These are phyloP conservation scores for Ogataea pini DNA, from an alignment of 805 yeast genomes.

Conservation along the genomic window DNA sequence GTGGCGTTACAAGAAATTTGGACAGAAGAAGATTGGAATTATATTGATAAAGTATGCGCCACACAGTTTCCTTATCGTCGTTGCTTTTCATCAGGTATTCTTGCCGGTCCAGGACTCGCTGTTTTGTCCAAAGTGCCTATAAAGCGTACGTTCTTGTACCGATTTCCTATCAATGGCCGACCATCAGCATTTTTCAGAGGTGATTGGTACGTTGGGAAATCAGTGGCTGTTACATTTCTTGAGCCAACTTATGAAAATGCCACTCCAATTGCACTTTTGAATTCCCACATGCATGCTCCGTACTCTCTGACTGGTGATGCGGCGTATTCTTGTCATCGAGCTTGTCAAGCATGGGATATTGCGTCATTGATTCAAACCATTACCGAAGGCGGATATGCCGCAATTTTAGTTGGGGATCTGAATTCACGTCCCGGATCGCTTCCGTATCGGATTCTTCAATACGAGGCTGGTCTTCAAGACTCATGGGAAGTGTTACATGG, in stretches of 20 bases:
- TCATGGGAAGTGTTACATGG: conserved; percentile 79
- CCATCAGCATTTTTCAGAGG: conserved; percentile 94
- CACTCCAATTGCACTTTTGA: conserved; percentile 72
- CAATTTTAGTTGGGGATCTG: conserved; percentile 88
- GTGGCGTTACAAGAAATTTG: conserved; percentile 95
- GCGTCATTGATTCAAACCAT: conserved; percentile 63
- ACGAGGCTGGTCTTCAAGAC: conserved; percentile 69
- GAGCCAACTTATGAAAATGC: conserved; percentile 48
- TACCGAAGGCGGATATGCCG: conserved; percentile 75
- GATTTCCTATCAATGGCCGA: conserved; percentile 91
- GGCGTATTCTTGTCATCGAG: conserved; percentile 83
- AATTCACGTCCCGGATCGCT: conserved; percentile 86
- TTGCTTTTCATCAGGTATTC: conserved; percentile 76
- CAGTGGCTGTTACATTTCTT: conserved; percentile 73
- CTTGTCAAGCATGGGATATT: conserved; percentile 97
- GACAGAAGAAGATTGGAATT: conserved; percentile 82
- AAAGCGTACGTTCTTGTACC: conserved; percentile 69
- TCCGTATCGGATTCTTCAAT: conserved; percentile 72
- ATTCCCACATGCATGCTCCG: conserved; percentile 98
- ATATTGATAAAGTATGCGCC: conserved; percentile 48
- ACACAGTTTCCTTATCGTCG: conserved; percentile 62
- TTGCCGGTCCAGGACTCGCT: conserved; percentile 92
- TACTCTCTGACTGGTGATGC: conserved; percentile 83
- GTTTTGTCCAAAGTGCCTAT: conserved; percentile 84
- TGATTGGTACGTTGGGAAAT: conserved; percentile 96